Conservation (phyloP, 345 rosid genomes). For the Pelargonium nanum region DNA sequence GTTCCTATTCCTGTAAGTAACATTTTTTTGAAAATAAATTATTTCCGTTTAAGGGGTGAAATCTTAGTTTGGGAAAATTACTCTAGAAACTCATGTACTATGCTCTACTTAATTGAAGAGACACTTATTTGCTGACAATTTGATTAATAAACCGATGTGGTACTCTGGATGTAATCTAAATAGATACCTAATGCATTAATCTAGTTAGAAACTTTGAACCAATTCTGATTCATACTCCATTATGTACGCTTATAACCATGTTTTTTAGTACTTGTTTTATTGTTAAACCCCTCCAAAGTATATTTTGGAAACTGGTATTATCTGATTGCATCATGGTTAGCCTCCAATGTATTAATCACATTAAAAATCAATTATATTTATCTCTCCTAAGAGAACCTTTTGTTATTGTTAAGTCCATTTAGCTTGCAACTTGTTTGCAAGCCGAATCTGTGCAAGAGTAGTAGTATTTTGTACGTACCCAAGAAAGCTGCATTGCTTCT, state of each 20-base stretch:
- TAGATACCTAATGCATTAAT: not conserved
- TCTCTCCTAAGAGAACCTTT: not conserved
- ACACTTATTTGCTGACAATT: not conserved
- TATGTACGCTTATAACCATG: not conserved
- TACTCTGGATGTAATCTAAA: not conserved
- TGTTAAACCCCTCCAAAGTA: no score
- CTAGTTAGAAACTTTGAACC: not conserved
- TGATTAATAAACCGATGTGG: not conserved
- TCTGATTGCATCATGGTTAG: no score
- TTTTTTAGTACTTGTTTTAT: no score
- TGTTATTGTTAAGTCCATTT: no score
- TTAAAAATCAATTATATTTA: no score
- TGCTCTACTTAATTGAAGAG: not conserved
- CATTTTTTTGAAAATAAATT: not conserved
- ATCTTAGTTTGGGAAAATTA: not conserved
- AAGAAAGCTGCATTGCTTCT: not conserved
- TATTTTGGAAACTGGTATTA: no score
- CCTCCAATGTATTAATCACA: not conserved
- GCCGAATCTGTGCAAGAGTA: not conserved
- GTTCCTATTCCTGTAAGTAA: slow-evolving; percentile 60
- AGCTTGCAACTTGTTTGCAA: not conserved
- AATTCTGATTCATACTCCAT: not conserved
- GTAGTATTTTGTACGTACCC: not conserved
- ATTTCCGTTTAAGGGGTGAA: not conserved
- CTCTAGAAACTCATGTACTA: no score